Conservation (phyloP, 441 rosid genomes). For the Pelargonium citronellum region DNA sequence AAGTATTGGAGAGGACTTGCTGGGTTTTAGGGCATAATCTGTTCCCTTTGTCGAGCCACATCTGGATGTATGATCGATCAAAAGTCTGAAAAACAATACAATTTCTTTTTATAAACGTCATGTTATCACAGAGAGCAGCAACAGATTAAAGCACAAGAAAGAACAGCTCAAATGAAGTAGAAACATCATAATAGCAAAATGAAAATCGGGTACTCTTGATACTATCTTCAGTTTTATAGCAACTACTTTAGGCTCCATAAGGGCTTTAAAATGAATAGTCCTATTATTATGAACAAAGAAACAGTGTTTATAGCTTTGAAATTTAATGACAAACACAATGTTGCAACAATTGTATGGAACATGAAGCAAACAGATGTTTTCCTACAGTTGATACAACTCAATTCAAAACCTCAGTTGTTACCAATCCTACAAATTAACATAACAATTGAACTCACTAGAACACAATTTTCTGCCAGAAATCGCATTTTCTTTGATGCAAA, state of each 20-base stretch:
- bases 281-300: too few species aligned
- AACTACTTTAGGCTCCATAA: too few species aligned
- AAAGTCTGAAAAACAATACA: conserved; percentile 30
- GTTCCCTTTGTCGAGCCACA: conserved; percentile 33
- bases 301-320: too few species aligned
- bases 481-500: not conserved
- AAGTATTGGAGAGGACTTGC: conserved; percentile 32
- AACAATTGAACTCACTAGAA: too few species aligned
- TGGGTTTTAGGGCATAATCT: conserved; percentile 35
- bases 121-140: not conserved
- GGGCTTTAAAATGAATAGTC: too few species aligned
- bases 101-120: not conserved
- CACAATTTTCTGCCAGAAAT: not conserved
- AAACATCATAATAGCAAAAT: too few species aligned
- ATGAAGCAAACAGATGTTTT: not conserved
- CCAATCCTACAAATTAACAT: too few species aligned
- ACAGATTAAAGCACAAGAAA: not conserved
- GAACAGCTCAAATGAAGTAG: not conserved
- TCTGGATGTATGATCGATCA: conserved; percentile 33
- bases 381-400: not conserved
- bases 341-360: not conserved
- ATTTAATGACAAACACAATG: too few species aligned
- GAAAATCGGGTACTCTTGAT: too few species aligned
- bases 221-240: too few species aligned
- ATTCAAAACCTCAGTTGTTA: not conserved